Base-by-base conservation (phyloP, 306 rosid species). In the Begonia masoniana region DNA sequence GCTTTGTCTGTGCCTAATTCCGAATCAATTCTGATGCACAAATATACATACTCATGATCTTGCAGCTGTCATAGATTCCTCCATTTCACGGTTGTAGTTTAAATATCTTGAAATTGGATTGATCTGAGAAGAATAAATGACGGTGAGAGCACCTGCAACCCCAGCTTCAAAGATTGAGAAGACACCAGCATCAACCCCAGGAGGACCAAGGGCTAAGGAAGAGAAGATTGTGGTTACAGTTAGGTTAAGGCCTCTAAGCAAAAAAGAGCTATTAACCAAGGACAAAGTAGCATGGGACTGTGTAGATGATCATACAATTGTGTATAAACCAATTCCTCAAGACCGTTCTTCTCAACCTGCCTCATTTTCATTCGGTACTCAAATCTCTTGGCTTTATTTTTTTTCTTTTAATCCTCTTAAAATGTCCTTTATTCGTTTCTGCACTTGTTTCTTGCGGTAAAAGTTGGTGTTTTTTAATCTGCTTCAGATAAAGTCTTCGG, bases 251-350 rank as follows among this genome's bases (percentile, higher is more conserved):
- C 99, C 99, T 45, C 64, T 92, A 21, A 92, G 76, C 73, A 81
- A 77, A 64, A 92, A 78, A 63, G 99, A 92, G 68, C 99, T 81
- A 50, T 64, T 77, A 55, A 89, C 89, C 31, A 87, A 80, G 60
- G 99, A 92, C 54, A 95, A 83, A 60, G 88, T 87, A 47, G 99
- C 96, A 19, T 92, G 99, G 99, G 99, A 92, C 17, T 92, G 99
- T 52, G 10, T 76, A 2, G 88, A 87, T 60, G 89, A 83, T 41
- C 64, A 70, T 64, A 82, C 93, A 0, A 87, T 92, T 17, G 78
- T 83, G 55, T 52, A 72, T 57, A 92, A 83, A 62, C 87, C 88
- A 11, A 79, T 73, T 1, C 3, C 76, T 47, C 68, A 74, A 19
- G 99, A 92, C 31, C 96, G 96, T 24, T 67, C 57, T 35, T 13